A percentile compares a stretch with the other conserved stretches of the same genome.
These are phyloP conservation scores for Roridomyces roridus DNA, from an alignment of 768 basidiomycete genomes.

Conservation along the genomic window DNA sequence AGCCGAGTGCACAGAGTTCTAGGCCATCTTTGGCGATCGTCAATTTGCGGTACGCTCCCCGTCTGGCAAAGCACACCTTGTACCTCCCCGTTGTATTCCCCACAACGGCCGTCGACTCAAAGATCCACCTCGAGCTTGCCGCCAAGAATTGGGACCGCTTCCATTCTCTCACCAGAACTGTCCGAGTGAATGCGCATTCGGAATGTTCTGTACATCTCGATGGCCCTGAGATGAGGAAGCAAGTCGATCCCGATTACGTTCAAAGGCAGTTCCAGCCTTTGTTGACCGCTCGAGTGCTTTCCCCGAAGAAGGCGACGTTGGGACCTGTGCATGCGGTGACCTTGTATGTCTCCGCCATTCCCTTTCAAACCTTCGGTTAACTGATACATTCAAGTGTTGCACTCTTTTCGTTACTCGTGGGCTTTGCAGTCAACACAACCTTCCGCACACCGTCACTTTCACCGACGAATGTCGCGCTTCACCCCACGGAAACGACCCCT, in stretches of 20 bases:
- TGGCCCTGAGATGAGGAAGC: constrained; percentile 45
- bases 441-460: constrained; percentile 47
- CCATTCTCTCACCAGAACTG: constrained; percentile 43
- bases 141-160: constrained; percentile 52
- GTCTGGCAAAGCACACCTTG: constrained; percentile 44
- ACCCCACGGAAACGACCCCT: constrained; percentile 33
- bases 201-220: constrained; percentile 49
- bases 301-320: constrained; percentile 43
- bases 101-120: constrained; percentile 32
- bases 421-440: constrained; percentile 57
- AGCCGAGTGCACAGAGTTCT: constrained; percentile 48
- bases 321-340: constrained; percentile 65
- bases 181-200: constrained; percentile 41
- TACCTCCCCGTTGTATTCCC: constrained; percentile 67
- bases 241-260: constrained; percentile 47
- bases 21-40: constrained; percentile 71
- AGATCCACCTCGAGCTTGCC: constrained; percentile 37
- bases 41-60: constrained; percentile 60
- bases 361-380: constrained; percentile 1
- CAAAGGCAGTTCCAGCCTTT: constrained; percentile 54
- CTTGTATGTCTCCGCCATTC: constrained; percentile 53
- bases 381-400: constrained; percentile 55
- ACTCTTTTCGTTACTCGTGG: constrained; percentile 72
- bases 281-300: constrained; percentile 31
- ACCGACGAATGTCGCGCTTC: constrained; percentile 35